Conservation (phyloP, 352 stramenopile species). For the Thalassiosira hispida region DNA sequence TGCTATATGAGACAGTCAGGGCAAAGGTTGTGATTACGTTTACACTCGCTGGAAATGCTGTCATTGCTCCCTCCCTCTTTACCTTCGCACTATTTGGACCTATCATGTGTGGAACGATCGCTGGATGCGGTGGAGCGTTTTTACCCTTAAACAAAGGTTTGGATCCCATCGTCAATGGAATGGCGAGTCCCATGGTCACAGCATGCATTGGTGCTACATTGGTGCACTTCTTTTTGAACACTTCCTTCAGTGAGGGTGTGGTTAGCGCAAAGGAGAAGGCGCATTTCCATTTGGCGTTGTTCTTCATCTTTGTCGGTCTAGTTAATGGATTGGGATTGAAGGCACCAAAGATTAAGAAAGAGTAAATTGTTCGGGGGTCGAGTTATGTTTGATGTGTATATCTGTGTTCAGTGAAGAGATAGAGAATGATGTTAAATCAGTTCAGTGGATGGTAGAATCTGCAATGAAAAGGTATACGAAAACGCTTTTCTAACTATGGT, state of each 20-base stretch:
- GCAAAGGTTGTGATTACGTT: conserved; percentile 74
- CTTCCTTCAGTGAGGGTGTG: conserved; percentile 64
- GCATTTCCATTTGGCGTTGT: conserved; percentile 67
- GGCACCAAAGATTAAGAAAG: conserved; percentile 37
- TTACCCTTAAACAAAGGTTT: conserved; percentile 83
- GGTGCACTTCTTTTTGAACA: conserved; percentile 76
- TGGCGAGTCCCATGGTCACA: conserved; percentile 71
- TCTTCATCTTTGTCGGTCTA: conserved; percentile 72
- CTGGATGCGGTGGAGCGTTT: conserved; percentile 81
- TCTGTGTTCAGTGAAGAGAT: no score
- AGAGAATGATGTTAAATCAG: not conserved
- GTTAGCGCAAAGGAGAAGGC: conserved; percentile 64
- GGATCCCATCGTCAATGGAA: conserved; percentile 70
- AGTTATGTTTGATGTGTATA: conserved; percentile 11
- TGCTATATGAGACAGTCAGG: conserved; percentile 70
- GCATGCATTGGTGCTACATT: conserved; percentile 73
- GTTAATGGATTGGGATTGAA: conserved; percentile 47
- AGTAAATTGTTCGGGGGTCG: conserved; percentile 9
- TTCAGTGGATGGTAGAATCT: not conserved
- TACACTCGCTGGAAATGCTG: conserved; percentile 51
- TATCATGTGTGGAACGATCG: conserved; percentile 83
- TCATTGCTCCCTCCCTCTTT: conserved; percentile 72
- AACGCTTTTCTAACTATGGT: not conserved
- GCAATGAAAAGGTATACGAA: not conserved
- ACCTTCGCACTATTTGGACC: conserved; percentile 79